Percentiles rank a stretch among this genome's conserved stretches.
Evolutionary conservation across 306 rosid species (phyloP).

Genomic region (Castanea mollissima): DNA sequence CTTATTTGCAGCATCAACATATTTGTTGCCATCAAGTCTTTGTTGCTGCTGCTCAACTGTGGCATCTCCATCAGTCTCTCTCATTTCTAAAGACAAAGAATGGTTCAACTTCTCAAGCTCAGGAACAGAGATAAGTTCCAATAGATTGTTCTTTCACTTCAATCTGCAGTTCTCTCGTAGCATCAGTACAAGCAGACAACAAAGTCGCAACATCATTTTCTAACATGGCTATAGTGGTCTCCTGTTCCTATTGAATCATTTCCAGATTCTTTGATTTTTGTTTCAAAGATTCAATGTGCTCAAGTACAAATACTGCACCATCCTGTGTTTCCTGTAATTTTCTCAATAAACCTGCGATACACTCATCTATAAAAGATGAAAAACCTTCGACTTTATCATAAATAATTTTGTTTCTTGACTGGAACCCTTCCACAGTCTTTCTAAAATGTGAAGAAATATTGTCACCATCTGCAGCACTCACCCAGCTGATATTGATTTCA

Average conservation of each 20-base stretch:
- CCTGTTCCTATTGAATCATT: slow-evolving; percentile 60
- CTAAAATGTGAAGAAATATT: slow-evolving; percentile 47
- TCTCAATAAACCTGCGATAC: slow-evolving; percentile 51
- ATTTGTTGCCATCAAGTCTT: slow-evolving; percentile 31
- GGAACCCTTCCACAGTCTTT: slow-evolving; percentile 55
- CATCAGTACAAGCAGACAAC: slow-evolving; percentile 59
- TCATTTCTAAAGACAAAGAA: slow-evolving; percentile 4
- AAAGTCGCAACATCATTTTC: slow-evolving; percentile 54
- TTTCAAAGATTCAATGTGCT: slow-evolving; percentile 48
- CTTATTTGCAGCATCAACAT: slow-evolving; percentile 33
- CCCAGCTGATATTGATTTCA: slow-evolving; percentile 40
- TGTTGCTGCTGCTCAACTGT: slow-evolving; percentile 27
- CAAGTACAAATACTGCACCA: slow-evolving; percentile 31
- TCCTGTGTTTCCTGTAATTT: slow-evolving; percentile 59
- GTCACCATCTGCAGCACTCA: slow-evolving; percentile 48
- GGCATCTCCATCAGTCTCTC: slow-evolving; percentile 35
- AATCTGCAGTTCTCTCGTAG: slow-evolving; percentile 60
- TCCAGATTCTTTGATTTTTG: slow-evolving; percentile 46
- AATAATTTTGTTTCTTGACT: slow-evolving; percentile 46
- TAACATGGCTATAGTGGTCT: slow-evolving; percentile 39
- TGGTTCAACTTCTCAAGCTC: slow-evolving; percentile 49
- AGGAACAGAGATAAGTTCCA: slow-evolving; percentile 40
- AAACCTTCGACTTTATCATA: slow-evolving; percentile 53
- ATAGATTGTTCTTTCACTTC: slow-evolving; percentile 54
- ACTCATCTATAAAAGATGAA: slow-evolving; percentile 58